Evolutionary conservation across 768 basidiomycete genomes (phyloP).

Genomic region (Panellus pusillus): DNA sequence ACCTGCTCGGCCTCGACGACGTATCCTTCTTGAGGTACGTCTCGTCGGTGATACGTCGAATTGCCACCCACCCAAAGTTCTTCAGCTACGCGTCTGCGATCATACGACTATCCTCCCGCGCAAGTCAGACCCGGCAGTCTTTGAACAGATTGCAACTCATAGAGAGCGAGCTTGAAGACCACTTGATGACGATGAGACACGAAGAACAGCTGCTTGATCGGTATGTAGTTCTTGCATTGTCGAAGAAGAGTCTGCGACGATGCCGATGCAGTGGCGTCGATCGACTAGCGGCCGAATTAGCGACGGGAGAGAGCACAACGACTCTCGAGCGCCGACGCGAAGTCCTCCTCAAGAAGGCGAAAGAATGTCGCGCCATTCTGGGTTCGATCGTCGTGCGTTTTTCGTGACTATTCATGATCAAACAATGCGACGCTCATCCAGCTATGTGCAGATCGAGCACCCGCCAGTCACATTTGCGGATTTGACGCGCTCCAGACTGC

Average conservation of each 20-base stretch:
- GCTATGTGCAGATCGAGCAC: constrained; percentile 27
- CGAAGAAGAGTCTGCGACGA: background rate
- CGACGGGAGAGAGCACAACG: constrained; percentile 27
- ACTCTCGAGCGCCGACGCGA: constrained; percentile 41
- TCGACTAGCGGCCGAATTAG: constrained; percentile 25
- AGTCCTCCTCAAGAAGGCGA: constrained; percentile 44
- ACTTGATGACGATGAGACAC: constrained; percentile 34
- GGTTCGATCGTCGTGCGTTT: constrained; percentile 31
- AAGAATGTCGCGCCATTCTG: constrained; percentile 46
- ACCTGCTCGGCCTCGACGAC: constrained; percentile 35
- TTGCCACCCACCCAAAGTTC: background rate
- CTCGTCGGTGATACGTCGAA: background rate
- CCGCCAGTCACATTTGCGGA: constrained; percentile 38
- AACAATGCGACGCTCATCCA: background rate
- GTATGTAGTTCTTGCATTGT: constrained; percentile 26
- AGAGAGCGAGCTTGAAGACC: constrained; percentile 37
- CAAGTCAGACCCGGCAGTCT: constrained; percentile 32
- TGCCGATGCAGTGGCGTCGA: constrained; percentile 35
- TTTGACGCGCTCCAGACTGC: constrained; percentile 39
- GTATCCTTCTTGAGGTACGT: constrained; percentile 35
- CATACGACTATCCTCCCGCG: constrained; percentile 31
- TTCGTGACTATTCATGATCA: no score
- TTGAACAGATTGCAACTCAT: constrained; percentile 33
- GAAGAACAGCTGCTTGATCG: constrained; percentile 38
- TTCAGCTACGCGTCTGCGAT: constrained; percentile 36